These are phyloP conservation scores for Diaporthe eres DNA, from an alignment of 2,329 filamentous ascomycete species.

Conservation along the genomic window DNA sequence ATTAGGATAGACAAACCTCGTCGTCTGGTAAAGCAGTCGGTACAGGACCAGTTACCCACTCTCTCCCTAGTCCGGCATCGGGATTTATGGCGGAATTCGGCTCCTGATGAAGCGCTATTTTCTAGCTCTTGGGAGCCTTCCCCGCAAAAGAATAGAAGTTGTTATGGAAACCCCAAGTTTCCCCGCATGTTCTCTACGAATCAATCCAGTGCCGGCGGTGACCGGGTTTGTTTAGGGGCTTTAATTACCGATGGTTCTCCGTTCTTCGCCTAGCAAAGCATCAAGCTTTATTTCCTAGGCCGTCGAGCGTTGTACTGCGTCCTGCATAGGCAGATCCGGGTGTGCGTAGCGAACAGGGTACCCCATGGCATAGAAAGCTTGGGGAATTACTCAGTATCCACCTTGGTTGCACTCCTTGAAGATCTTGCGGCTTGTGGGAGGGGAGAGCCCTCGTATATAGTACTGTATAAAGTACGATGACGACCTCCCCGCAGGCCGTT, in stretches of 20 bases:
- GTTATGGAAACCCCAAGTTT: conserved; percentile 1
- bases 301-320: background rate
- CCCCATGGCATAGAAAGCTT: conserved; percentile 10
- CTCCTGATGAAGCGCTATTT: background rate
- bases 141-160: background rate
- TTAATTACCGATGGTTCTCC: conserved; percentile 24
- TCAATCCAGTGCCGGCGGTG: conserved; percentile 29
- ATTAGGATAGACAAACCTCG: conserved; percentile 4
- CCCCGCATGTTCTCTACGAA: conserved; percentile 31
- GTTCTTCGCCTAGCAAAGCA: conserved; percentile 2
- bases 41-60: background rate
- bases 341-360: background rate
- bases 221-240: conserved; percentile 18
- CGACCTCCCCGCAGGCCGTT: conserved; percentile 5
- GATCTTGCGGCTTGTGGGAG: conserved; percentile 22
- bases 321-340: background rate
- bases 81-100: conserved; percentile 2
- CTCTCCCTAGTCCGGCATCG: conserved; percentile 4
- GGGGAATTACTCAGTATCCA: conserved; percentile 11
- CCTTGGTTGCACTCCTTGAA: conserved; percentile 6
- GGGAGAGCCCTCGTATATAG: background rate
- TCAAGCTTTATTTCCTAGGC: conserved; percentile 12
- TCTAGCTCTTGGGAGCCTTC: background rate
- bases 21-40: background rate
- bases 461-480: conserved; percentile 19